phyloP scores from a whole-genome alignment of 345 rosid genomes.

The Sonneratia caseolaris region DNA sequence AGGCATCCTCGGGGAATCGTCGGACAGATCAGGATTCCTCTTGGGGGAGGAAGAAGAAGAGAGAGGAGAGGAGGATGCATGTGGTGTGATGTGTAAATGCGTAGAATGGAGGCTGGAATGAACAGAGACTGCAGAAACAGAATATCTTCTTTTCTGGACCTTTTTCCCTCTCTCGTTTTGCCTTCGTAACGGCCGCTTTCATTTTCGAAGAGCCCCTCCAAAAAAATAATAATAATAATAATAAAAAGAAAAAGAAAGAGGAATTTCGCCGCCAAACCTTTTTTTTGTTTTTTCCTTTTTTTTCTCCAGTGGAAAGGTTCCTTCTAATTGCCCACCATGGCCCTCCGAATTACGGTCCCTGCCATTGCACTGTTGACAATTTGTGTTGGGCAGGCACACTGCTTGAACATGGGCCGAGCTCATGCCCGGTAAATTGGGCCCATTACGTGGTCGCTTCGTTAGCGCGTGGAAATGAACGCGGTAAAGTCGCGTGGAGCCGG shows the following conservation, averaged over 20 bases:
- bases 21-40: constrained; percentile 23
- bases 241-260: background rate
- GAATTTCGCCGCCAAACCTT: constrained; percentile 7
- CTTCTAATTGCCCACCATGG: background rate
- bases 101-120: constrained; percentile 7
- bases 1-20: constrained; percentile 31
- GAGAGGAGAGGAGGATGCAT: background rate
- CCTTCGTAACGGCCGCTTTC: background rate
- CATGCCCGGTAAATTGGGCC: background rate
- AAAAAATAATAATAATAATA: too few species aligned
- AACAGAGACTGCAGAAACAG: background rate
- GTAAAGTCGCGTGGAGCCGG: background rate
- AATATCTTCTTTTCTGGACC: constrained; percentile 4
- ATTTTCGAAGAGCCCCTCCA: background rate
- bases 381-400: too few species aligned
- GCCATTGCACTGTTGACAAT: background rate
- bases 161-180: background rate
- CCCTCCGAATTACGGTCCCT: background rate
- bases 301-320: background rate
- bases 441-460: background rate
- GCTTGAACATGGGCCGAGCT: too few species aligned
- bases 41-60: background rate
- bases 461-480: background rate
- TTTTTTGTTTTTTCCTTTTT: background rate
- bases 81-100: constrained; percentile 13